Evolutionary conservation across 1,284 basidiomycete species (phyloP).

Genomic region (Entoloma clypeatum): DNA sequence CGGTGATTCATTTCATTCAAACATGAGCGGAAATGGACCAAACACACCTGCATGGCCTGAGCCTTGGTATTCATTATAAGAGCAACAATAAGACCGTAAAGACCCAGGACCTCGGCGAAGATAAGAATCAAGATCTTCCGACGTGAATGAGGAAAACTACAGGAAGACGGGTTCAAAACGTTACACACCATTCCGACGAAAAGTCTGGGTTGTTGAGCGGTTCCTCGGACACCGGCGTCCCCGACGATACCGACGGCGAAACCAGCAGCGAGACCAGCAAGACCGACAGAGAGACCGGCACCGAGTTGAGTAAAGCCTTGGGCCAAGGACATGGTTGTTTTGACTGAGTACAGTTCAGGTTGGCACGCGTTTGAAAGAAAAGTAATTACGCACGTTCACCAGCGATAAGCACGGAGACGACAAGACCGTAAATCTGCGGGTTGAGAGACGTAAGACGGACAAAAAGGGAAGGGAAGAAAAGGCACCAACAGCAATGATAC

Average conservation of each 20-base stretch:
- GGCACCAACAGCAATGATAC: constrained; percentile 89
- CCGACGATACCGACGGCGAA: constrained; percentile 96
- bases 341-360: constrained; percentile 44
- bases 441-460: background rate
- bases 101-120: constrained; percentile 90
- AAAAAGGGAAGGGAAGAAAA: background rate
- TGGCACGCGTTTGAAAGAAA: constrained; percentile 5
- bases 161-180: constrained; percentile 8
- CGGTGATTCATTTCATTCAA: background rate
- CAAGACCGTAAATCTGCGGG: constrained; percentile 76
- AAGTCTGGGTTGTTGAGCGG: constrained; percentile 87
- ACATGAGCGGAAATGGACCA: background rate
- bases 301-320: constrained; percentile 95
- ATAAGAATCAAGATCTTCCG: constrained; percentile 75
- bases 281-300: constrained; percentile 88
- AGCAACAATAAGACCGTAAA: constrained; percentile 86
- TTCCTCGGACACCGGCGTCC: constrained; percentile 89
- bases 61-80: constrained; percentile 82
- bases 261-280: constrained; percentile 94
- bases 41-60: constrained; percentile 32
- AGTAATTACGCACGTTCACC: constrained; percentile 46
- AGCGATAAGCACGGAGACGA: constrained; percentile 78
- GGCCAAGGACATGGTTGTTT: constrained; percentile 90
- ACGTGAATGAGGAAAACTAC: constrained; percentile 55
- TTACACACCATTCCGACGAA: constrained; percentile 64